These are phyloP conservation scores for Fragaria vesca DNA, from an alignment of 306 rosid species.

Conservation along the genomic window DNA sequence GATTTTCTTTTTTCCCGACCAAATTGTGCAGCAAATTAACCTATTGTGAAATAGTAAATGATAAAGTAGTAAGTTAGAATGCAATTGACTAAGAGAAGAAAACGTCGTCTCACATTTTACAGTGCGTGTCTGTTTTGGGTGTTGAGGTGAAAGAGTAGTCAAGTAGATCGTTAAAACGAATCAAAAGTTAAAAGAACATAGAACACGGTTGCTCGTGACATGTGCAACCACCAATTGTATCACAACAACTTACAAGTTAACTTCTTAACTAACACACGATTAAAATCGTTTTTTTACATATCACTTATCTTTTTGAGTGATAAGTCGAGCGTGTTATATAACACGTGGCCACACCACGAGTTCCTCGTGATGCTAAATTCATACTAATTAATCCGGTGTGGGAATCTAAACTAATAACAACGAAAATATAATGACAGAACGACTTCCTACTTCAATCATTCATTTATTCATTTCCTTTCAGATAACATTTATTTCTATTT, in stretches of 20 bases:
- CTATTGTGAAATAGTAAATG: no score
- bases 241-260: not conserved
- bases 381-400: not conserved
- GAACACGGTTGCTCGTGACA: not conserved
- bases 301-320: rapidly evolving
- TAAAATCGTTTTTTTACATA: no score
- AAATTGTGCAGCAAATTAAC: not conserved
- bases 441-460: no score
- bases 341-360: not conserved
- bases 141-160: no score
- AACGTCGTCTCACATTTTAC: no score
- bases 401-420: no score
- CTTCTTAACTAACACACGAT: not conserved
- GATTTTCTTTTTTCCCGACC: not conserved
- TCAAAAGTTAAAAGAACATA: not conserved
- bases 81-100: no score
- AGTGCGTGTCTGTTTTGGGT: not conserved
- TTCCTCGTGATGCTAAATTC: not conserved
- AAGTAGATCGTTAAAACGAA: not conserved
- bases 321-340: not conserved
- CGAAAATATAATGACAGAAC: no score
- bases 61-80: no score
- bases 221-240: not conserved
- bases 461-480: not conserved
- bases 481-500: not conserved